A percentile compares a stretch with the other conserved stretches of the same genome.
Evolutionary conservation across 2,329 filamentous ascomycete species (phyloP).

Genomic region (Ophiocordyceps camponoti-leonardi): DNA sequence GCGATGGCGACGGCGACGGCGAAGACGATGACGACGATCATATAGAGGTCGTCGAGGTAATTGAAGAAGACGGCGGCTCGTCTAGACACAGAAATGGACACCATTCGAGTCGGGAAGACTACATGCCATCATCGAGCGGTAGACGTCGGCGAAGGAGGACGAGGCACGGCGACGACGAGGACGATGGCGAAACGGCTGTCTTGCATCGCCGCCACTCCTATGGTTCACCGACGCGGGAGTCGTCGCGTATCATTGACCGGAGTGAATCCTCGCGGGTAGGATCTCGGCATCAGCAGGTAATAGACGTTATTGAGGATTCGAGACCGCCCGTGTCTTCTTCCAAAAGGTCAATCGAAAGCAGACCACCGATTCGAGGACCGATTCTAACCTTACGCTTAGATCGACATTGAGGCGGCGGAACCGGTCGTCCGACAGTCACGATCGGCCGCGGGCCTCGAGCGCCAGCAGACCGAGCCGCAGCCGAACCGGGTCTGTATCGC

Average conservation of each 20-base stretch:
- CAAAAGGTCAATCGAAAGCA: conserved; percentile 9
- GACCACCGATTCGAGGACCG: not conserved
- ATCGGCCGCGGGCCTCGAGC: conserved; percentile 4
- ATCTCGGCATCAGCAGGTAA: conserved; percentile 7
- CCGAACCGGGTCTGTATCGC: conserved; percentile 5
- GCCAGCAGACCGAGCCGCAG: conserved; percentile 5
- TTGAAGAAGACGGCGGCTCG: conserved; percentile 5
- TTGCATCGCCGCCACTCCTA: conserved; percentile 7
- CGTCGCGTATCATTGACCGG: conserved; percentile 11
- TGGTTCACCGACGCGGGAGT: conserved; percentile 12
- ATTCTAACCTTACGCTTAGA: conserved; percentile 1
- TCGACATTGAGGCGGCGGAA: conserved; percentile 3
- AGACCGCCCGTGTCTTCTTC: conserved; percentile 17
- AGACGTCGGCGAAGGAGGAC: conserved; percentile 8
- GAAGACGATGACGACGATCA: conserved; percentile 1
- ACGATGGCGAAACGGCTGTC: conserved; percentile 10
- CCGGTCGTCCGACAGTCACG: conserved; percentile 6
- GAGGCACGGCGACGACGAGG: conserved; percentile 2
- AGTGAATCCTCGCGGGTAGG: conserved; percentile 13
- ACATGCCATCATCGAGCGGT: conserved; percentile 9
- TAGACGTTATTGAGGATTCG: conserved; percentile 15
- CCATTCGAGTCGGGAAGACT: conserved; percentile 11
- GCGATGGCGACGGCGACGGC: too few relatives aligned
- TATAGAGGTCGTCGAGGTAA: conserved; percentile 12
- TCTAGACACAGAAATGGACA: conserved; percentile 3